Evolutionary conservation across 345 rosid species (phyloP), one percentile per base, ranked within the genome.

Genomic region (Salix suchowensis): DNA sequence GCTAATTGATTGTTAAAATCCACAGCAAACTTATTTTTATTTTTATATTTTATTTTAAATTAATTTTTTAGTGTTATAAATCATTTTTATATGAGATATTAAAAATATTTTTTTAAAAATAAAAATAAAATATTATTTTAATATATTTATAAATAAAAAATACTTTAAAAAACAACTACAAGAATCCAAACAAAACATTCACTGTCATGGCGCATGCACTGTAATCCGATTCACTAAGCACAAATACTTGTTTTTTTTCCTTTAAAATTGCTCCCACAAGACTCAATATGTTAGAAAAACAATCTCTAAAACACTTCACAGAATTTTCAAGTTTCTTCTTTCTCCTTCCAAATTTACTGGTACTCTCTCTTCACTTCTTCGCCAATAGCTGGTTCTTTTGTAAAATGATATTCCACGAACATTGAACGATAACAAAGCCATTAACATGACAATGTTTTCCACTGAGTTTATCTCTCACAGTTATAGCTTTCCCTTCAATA

Each of bases 391-490:
- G 24, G n/a, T 54, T 71, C 36, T 58, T 13, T 65, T 24, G 67
- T 28, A 19, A 36, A 66, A 66, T 70, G 75, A 62, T 39, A 21
- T 8, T 79, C 74, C 67, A 67, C 68, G 64, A 62, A 54, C 54
- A 65, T 60, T 77, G 73, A 86, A 42, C 65, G 6, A 18, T 37
- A 34, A 23, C 55, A 37, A 61, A 71, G 30, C 39, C 76, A 46
- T 78, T 71, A 60, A 42, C 79, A 79, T 85, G 88, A 26, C 84
- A 34, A 46, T 80, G 50, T 73, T 84, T 68, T 84, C 89, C 24
- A 32, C 79, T n/a, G 85, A 86, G 58, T 69, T 83, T 39, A 8
- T 84, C 61, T 80, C 84, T 67, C 81, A 60, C 2, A 58, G 4
- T n/a, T 34, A 2, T 14, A 28, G 71, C 52, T 73, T 87, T 71